Evolutionary conservation across 768 basidiomycete species (phyloP).

Genomic region (Kwoniella sp.): DNA sequence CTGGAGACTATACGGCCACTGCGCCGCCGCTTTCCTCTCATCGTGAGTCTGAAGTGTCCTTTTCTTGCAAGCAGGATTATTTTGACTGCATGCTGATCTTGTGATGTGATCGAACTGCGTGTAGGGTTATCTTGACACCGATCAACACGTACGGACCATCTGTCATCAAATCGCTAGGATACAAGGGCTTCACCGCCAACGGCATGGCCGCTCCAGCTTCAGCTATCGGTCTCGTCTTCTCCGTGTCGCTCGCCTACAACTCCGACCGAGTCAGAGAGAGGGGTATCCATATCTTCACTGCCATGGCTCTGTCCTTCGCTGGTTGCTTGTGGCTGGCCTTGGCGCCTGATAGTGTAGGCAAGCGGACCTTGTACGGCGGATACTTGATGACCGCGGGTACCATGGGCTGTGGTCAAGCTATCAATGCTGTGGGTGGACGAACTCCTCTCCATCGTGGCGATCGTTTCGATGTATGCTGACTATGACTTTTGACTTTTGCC

Average conservation of each 20-base stretch:
- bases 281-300: conserved; percentile 23
- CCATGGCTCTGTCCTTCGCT: conserved; percentile 24
- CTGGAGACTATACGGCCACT: conserved; percentile 27
- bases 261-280: conserved; percentile 19
- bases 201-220: conserved; percentile 29
- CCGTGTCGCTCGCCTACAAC: conserved; percentile 21
- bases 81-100: background rate
- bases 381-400: conserved; percentile 31
- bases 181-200: conserved; percentile 29
- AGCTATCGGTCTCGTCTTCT: conserved; percentile 30
- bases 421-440: conserved; percentile 26
- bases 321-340: conserved; percentile 28
- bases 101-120: too few relatives aligned
- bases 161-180: conserved; percentile 25
- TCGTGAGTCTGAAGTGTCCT: conserved; percentile 22
- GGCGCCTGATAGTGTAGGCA: conserved; percentile 21
- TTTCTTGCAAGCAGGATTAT: background rate
- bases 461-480: background rate
- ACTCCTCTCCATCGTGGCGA: background rate
- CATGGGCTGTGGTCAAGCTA: conserved; percentile 30
- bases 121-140: conserved; percentile 26
- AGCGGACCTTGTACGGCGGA: conserved; percentile 26
- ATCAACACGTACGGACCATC: conserved; percentile 29
- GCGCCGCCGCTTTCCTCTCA: conserved; percentile 25
- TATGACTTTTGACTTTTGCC: background rate